These are phyloP conservation scores for Escallonia rubra DNA, from an alignment of 129 eudicot species.

Conservation along the genomic window DNA sequence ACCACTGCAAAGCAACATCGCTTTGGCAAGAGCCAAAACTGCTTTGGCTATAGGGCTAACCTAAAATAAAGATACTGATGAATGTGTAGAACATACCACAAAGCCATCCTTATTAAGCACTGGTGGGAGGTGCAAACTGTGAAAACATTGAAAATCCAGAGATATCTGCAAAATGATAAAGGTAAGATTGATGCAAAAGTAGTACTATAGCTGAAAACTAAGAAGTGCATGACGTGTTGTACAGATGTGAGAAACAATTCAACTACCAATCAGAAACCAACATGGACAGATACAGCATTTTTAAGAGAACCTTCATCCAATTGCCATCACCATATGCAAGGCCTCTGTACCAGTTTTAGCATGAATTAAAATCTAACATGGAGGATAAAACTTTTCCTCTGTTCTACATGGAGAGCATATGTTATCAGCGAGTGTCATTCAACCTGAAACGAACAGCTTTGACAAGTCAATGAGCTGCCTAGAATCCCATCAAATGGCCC, in stretches of 20 bases:
- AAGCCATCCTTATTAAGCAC: conserved; percentile 1
- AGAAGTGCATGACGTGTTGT: not conserved
- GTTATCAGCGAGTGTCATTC: conserved; percentile 54
- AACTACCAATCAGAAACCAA: not conserved
- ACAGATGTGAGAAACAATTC: not conserved
- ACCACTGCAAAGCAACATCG: not conserved
- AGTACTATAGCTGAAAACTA: not conserved
- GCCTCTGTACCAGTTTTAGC: too few relatives aligned
- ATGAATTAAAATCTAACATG: too few relatives aligned
- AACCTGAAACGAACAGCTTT: conserved; percentile 94
- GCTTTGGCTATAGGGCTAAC: too few relatives aligned
- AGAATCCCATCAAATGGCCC: conserved; percentile 93
- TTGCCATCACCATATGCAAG: not conserved
- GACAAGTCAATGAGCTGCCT: conserved; percentile 71
- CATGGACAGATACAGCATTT: not conserved
- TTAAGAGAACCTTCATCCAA: not conserved
- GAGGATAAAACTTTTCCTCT: not conserved
- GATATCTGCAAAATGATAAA: conserved; percentile 61
- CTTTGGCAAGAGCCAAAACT: too few relatives aligned
- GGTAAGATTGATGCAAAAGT: not conserved
- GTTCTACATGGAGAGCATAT: not conserved
- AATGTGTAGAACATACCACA: conserved; percentile 5
- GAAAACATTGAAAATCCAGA: conserved; percentile 72
- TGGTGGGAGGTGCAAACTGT: conserved; percentile 72
- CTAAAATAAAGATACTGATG: not conserved